A percentile compares a stretch with the other conserved stretches of the same genome.
Evolutionary conservation across 805 yeast species (phyloP).

Genomic region (Novakomyces olei): DNA sequence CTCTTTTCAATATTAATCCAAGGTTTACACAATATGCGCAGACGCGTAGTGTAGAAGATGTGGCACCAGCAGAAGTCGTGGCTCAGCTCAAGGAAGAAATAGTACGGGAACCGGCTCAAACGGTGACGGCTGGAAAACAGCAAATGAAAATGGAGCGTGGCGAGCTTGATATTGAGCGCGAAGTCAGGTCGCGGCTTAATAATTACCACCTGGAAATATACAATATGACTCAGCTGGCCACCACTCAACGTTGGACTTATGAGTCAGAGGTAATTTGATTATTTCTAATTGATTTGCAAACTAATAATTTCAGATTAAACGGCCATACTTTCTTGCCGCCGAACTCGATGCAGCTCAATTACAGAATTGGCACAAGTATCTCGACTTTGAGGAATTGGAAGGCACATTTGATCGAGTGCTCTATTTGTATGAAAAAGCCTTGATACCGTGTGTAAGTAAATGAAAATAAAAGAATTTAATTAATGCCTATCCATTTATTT

Average conservation of each 20-base stretch:
- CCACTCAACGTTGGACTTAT: constrained; percentile 42
- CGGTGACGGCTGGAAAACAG: constrained; percentile 11
- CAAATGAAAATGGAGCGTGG: constrained; percentile 3
- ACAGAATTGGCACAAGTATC: constrained; percentile 38
- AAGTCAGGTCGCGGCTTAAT: constrained; percentile 23
- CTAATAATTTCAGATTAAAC: constrained; percentile 19
- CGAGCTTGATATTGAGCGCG: constrained; percentile 18
- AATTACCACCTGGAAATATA: constrained; percentile 24
- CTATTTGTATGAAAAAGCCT: constrained; percentile 45
- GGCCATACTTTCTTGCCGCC: constrained; percentile 32
- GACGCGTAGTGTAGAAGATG: constrained; percentile 16
- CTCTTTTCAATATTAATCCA: background rate
- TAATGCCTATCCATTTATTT: no score
- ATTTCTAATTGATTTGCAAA: background rate
- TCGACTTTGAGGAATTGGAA: constrained; percentile 28
- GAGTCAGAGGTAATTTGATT: no score
- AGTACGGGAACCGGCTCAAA: constrained; percentile 4
- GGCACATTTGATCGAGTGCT: constrained; percentile 15
- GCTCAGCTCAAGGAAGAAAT: background rate
- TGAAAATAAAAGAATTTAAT: no score
- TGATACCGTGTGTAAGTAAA: constrained; percentile 50
- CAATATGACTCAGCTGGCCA: constrained; percentile 26
- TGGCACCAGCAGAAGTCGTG: constrained; percentile 12
- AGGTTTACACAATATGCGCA: constrained; percentile 14
- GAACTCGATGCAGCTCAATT: constrained; percentile 24